These are phyloP conservation scores for Solanum hybrid DNA, from an alignment of 305 asterid genomes.

Conservation along the genomic window DNA sequence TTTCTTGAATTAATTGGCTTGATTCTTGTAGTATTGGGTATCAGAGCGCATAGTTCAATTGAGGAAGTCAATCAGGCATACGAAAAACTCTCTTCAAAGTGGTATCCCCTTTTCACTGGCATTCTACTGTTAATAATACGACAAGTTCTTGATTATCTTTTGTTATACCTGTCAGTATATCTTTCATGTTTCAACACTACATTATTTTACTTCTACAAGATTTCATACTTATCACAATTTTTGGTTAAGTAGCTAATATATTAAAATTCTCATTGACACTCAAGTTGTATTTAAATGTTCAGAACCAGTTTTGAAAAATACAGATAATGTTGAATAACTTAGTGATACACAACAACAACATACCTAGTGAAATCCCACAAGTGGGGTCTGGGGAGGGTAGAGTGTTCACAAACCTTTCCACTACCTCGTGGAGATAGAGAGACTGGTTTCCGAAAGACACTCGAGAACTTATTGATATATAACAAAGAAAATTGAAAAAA, in stretches of 20 bases:
- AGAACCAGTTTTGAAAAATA: not conserved
- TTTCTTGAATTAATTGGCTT: not conserved
- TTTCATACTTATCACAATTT: not conserved
- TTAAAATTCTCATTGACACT: not conserved
- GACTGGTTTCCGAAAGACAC: not conserved
- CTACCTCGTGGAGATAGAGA: not conserved
- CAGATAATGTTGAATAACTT: not conserved
- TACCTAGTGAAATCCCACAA: not conserved
- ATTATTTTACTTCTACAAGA: not conserved
- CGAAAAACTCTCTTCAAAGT: conserved; percentile 42
- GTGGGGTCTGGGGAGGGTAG: not conserved
- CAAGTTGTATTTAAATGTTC: not conserved
- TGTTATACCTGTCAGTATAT: not conserved
- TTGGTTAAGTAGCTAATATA: not conserved
- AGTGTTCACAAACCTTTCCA: not conserved
- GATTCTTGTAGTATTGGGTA: conserved; percentile 59
- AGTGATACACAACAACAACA: not conserved
- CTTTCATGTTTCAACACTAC: not conserved
- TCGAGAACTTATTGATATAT: not conserved
- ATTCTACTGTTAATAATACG: not conserved
- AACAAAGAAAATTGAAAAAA: not conserved
- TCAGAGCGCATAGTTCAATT: conserved; percentile 49
- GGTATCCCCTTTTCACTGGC: conserved; percentile 27
- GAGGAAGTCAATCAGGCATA: conserved; percentile 71
- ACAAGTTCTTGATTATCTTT: not conserved